A percentile compares a stretch with the other conserved stretches of the same genome.
These are phyloP conservation scores for Daldinia loculata DNA, from an alignment of 495 filamentous ascomycete species.

Conservation along the genomic window DNA sequence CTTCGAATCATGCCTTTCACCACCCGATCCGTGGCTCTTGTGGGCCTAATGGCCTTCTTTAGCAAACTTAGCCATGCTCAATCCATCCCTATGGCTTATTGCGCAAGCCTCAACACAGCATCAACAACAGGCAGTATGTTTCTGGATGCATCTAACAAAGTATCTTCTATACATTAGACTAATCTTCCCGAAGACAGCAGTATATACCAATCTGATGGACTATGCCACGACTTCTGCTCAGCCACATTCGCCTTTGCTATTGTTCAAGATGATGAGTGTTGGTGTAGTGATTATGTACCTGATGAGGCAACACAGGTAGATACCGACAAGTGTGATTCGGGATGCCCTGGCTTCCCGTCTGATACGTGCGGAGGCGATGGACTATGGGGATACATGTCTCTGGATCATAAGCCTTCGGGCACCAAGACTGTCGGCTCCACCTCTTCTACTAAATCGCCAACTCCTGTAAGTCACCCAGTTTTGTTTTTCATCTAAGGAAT, in stretches of 20 bases:
- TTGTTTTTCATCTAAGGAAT: constrained; percentile 32
- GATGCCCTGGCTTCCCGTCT: constrained; percentile 53
- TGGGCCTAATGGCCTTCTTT: constrained; percentile 25
- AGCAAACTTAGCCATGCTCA: constrained; percentile 30
- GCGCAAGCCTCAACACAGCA: constrained; percentile 54
- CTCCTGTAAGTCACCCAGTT: constrained; percentile 42
- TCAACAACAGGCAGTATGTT: constrained; percentile 47
- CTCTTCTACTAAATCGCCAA: constrained; percentile 29
- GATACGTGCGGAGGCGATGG: constrained; percentile 54
- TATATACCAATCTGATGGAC: constrained; percentile 57
- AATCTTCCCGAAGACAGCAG: constrained; percentile 45
- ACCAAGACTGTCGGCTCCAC: constrained; percentile 34
- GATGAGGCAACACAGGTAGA: constrained; percentile 44
- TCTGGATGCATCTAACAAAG: background rate
- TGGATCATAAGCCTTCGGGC: constrained; percentile 42
- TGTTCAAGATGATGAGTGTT: constrained; percentile 51
- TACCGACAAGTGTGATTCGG: constrained; percentile 43
- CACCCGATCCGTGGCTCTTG: constrained; percentile 27
- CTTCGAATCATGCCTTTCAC: constrained; percentile 32
- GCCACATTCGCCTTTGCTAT: constrained; percentile 51
- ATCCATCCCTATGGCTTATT: constrained; percentile 51
- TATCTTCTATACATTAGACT: constrained; percentile 6
- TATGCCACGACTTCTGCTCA: constrained; percentile 52
- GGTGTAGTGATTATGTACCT: constrained; percentile 55
- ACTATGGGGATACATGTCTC: constrained; percentile 53